Base-by-base conservation (phyloP, 2,329 filamentous ascomycete genomes). In the Clonostachys rhizophaga region DNA sequence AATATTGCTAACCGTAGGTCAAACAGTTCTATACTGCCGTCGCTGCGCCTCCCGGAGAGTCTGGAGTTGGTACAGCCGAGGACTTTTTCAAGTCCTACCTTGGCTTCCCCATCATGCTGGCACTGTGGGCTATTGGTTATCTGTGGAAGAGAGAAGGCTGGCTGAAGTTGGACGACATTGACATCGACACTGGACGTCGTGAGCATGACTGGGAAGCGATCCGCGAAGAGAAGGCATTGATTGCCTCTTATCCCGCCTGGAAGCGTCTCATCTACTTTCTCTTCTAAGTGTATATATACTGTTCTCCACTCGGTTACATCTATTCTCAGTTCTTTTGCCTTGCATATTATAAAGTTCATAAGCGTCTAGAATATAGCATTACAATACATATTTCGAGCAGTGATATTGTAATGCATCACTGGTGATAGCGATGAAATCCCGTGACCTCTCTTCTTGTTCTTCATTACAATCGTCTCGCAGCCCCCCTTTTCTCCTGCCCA, bases 121-220 rank as follows among this genome's bases (percentile, higher is more conserved):
- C 65, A 54, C 83, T 83, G 67, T 83, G 78, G 75, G 53, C 68
- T 40, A 58, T 68, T 43, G 81, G 83, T 3, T 87, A 78, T 60
- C 42, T 80, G 50, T 88, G 84, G 84, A 88, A 88, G 72, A 70
- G 81, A 42, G 63, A 71, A 43, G 77, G 77, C 17, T 86, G 79
- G 77, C 67, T 84, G 49, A 72, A 64, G 35, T 69, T 76, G 2
- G 61, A 70, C 34, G 68, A 87, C 51, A 87, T 89, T 54, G 84
- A 89, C 55, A 72, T 89, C 47, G 84, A 88, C 60, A 77, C 75
- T 47, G 84, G 82, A 45, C 77, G 84, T 48, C 76, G 84, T 52
- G 77, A 82, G 64, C 73, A 86, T 48, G 77, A 87, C 60, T 86
- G 80, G 80, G 81, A 84, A 11, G 67, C 69, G 37, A 83, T 85